Evolutionary conservation across 2,329 filamentous ascomycete species (phyloP).

Genomic region (Parascedosporium putredinis): DNA sequence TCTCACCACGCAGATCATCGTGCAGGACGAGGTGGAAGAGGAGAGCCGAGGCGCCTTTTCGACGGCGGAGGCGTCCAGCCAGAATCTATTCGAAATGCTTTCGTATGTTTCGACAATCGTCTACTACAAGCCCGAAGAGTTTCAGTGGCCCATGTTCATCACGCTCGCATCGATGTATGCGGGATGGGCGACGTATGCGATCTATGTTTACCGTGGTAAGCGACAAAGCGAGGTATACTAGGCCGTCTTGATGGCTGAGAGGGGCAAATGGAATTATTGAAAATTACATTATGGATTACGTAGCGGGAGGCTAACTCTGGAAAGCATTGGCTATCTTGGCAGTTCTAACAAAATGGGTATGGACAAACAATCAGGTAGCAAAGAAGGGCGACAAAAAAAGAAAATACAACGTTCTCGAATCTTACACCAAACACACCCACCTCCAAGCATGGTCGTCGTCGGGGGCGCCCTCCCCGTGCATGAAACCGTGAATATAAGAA

Average conservation of each 20-base stretch:
- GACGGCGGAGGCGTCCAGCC: constrained; percentile 53
- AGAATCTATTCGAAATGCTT: constrained; percentile 60
- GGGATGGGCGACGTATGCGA: not conserved
- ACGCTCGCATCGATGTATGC: not conserved
- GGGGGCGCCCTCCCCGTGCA: not conserved
- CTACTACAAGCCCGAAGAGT: constrained; percentile 52
- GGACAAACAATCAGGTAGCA: too few species aligned
- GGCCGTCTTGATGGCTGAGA: too few species aligned
- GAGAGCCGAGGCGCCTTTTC: constrained; percentile 55
- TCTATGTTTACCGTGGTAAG: not conserved
- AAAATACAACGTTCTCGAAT: too few species aligned
- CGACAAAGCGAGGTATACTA: too few species aligned
- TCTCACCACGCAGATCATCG: constrained; percentile 46
- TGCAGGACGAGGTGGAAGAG: constrained; percentile 49
- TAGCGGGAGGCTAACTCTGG: too few species aligned
- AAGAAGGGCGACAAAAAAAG: too few species aligned
- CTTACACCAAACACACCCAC: too few species aligned
- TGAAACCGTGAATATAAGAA: not conserved
- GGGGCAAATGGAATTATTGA: too few species aligned
- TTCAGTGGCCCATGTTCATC: constrained; percentile 40
- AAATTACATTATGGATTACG: too few species aligned
- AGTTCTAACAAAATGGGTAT: too few species aligned
- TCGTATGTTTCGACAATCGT: constrained; percentile 57
- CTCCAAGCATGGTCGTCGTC: too few species aligned
- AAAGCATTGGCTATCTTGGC: too few species aligned